Evolutionary conservation across 768 basidiomycete species (phyloP).

Genomic region (Auriscalpium orientale): DNA sequence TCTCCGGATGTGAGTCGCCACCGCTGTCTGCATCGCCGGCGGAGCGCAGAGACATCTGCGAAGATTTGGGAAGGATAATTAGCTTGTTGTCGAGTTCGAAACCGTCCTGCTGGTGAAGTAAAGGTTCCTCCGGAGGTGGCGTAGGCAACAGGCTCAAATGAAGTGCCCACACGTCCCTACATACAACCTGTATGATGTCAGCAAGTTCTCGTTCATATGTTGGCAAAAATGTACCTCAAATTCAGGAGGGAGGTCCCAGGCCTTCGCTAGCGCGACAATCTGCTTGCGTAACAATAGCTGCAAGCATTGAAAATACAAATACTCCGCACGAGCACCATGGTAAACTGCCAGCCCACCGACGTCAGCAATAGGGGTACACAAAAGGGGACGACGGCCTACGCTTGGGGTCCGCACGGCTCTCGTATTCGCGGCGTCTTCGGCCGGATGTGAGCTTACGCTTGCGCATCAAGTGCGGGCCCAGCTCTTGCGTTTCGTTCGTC

Average conservation of each 20-base stretch:
- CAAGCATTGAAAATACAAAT: constrained; percentile 76
- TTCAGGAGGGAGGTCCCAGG: constrained; percentile 72
- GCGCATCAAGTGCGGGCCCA: constrained; percentile 52
- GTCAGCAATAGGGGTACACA: background rate
- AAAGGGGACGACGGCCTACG: constrained; percentile 31
- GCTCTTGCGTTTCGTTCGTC: constrained; percentile 57
- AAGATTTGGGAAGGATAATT: background rate
- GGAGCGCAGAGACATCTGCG: background rate
- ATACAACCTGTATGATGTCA: constrained; percentile 45
- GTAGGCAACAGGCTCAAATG: constrained; percentile 56
- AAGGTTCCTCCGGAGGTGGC: constrained; percentile 56
- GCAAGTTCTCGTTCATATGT: background rate
- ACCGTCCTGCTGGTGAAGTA: constrained; percentile 35
- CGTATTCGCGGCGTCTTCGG: constrained; percentile 41
- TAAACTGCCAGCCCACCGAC: constrained; percentile 48
- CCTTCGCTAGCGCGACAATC: constrained; percentile 43
- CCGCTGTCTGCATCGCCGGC: constrained; percentile 9
- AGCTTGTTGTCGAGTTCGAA: background rate
- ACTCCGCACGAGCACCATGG: constrained; percentile 71
- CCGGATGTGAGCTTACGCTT: constrained; percentile 60
- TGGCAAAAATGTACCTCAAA: constrained; percentile 55
- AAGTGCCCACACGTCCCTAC: constrained; percentile 75
- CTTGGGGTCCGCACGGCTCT: constrained; percentile 51
- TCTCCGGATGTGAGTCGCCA: background rate
- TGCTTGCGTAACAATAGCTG: constrained; percentile 80